Base-by-base conservation (phyloP, 2,329 filamentous ascomycete genomes). In the Fusarium buxicola region DNA sequence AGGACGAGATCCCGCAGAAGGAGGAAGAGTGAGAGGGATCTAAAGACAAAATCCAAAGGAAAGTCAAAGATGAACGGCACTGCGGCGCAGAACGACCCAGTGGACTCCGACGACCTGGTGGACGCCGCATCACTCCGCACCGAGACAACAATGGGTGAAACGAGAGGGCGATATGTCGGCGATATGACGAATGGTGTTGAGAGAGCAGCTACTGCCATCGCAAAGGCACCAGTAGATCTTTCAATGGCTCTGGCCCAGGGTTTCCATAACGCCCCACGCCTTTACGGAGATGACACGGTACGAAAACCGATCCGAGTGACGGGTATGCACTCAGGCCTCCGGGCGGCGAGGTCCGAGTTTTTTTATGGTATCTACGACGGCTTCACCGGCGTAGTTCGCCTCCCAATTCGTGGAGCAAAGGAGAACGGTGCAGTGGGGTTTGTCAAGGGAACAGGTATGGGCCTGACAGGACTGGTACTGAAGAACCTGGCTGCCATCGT, bases 251-350 rank as follows among this genome's bases (percentile, higher is more conserved):
- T 91, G 2, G 86, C 86, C 2, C 87, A 90, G 69, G 89, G 88
- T 2, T 90, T 91, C 62, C 88, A 91, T 72, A 91, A 91, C 63
- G 87, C 87, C 0, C 89, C 89, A 2, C 83, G 87, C 3, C 79
- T 92, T 0, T 92, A 91, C 65, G 89, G 88, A 12, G 89, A 92
- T 66, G 83, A 86, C 44, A 91, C 88, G 2, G 89, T 92, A 2
- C 83, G 89, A 4, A 82, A 82, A 2, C 86, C 87, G 1, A 81
- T 82, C 2, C 82, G 86, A 8, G 84, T 91, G 36, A 90, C 87
- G 1, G 89, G 88, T 3, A 81, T 91, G 55, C 80, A 82, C 45
- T 90, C 87, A 3, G 89, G 89, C 1, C 76, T 88, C 9, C 81
- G 80, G 32, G 88, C 88, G 0, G 87, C 87, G 0, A 79, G 86